These are phyloP conservation scores for Bjerkandera adusta DNA, from an alignment of 1,284 basidiomycete species.

Conservation along the genomic window DNA sequence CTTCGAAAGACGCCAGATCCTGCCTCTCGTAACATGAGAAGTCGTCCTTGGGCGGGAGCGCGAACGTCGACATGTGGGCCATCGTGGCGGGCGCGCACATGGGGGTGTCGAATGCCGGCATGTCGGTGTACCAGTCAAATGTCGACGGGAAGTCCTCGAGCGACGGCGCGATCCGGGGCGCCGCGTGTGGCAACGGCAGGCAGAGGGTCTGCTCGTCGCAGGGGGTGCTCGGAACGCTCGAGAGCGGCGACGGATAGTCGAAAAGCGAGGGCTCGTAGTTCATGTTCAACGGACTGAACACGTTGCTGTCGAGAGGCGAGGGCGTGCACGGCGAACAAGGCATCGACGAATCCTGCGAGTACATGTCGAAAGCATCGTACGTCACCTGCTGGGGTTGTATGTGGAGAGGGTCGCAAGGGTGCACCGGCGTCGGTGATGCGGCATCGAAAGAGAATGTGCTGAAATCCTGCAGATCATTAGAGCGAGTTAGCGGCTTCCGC, in stretches of 20 bases:
- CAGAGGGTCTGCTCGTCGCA: not conserved
- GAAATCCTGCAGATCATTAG: constrained; percentile 33
- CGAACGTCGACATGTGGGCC: not conserved
- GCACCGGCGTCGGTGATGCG: constrained; percentile 19
- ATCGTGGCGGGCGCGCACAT: not conserved
- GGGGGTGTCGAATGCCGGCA: constrained; percentile 1
- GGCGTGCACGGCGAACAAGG: constrained; percentile 16
- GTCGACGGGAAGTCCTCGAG: not conserved
- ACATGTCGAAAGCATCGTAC: constrained; percentile 15
- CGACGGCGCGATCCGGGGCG: not conserved
- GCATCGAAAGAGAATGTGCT: constrained; percentile 49
- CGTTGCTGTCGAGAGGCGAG: constrained; percentile 14
- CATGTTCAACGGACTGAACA: constrained; percentile 19
- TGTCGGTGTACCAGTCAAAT: too few species aligned
- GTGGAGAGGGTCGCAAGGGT: constrained; percentile 31
- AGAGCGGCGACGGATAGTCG: constrained; percentile 25
- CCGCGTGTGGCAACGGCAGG: not conserved
- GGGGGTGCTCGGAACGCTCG: constrained; percentile 25
- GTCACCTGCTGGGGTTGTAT: constrained; percentile 16
- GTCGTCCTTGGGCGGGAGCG: not conserved
- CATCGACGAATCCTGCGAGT: constrained; percentile 17
- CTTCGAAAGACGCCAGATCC: constrained; percentile 5
- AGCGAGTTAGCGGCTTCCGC: constrained; percentile 11
- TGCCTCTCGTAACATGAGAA: constrained; percentile 3
- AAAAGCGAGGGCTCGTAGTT: constrained; percentile 19